Evolutionary conservation across 331 rosid genomes (phyloP), one percentile per base, ranked within the genome.

Genomic region (Acacia concinna): DNA sequence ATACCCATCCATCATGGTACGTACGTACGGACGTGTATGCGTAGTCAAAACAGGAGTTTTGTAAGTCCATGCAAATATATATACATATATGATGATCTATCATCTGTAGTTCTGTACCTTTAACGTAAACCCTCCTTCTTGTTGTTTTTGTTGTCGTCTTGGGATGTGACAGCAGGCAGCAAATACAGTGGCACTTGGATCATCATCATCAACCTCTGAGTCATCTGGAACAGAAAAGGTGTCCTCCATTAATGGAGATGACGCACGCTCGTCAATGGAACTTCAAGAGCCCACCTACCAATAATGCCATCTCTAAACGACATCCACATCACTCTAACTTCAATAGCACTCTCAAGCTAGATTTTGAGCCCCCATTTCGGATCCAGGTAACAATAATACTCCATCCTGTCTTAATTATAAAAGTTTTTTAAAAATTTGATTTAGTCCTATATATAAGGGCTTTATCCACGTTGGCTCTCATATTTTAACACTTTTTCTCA

Each of bases 221-320:
- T 77, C 90, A 79, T 77, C 90, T 80, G 49, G 92, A 92, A 80
- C 90, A 89, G 60, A 90, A 87, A 79, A 92, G 68, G 72, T 88
- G 91, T 96, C 91, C 92, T 60, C 92, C 93, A 5, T 79, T 54
- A 18, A 49, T 18, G 3, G 86, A 87, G 21, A 63, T 65, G 35
- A 79, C 57, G 37, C 83, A 72, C 59, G 80, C 46, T 31, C 47
- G 72, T 82, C 82, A 41, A 21, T 72, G 85, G 88, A 84, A 77
- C 67, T 78, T 44, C 9, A 75, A 73, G 74, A 71, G 75, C 12
- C 47, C 59, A 8, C 80, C 84, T 81, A 18, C 71, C 40, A 79
- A 43, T 76, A 38, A 52, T 30, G 27, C 41, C 38, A 46, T 2
- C n/a, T 30, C 86, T 46, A 83, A 56, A 67, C 52, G 68, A 34